Percentiles rank a stretch among this genome's conserved stretches.
phyloP scores from a whole-genome alignment of 1,284 basidiomycete genomes.

The Tilletia setariae region DNA sequence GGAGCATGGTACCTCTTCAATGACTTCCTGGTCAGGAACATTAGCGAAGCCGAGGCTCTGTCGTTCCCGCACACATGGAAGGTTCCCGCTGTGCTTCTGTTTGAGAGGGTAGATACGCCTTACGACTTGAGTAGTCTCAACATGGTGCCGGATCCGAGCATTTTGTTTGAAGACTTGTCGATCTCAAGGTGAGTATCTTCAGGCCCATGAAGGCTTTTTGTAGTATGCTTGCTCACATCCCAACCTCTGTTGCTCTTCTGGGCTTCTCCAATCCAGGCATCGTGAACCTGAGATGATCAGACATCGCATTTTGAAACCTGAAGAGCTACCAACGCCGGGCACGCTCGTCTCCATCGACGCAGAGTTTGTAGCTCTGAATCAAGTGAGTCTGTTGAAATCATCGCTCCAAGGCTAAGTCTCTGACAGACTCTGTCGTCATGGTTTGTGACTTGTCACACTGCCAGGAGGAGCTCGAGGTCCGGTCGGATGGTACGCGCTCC shows the following conservation, averaged over 20 bases:
- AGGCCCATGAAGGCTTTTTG: constrained; percentile 54
- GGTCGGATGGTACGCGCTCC: constrained; percentile 89
- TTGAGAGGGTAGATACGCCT: constrained; percentile 70
- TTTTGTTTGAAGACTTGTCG: constrained; percentile 80
- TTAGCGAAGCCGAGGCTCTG: constrained; percentile 79
- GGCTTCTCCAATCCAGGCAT: constrained; percentile 55
- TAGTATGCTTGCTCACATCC: background rate
- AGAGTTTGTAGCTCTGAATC: constrained; percentile 94
- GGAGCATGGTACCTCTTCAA: constrained; percentile 93
- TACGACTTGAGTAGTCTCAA: constrained; percentile 70
- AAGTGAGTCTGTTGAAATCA: constrained; percentile 56
- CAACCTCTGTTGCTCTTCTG: background rate
- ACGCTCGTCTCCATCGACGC: constrained; percentile 92
- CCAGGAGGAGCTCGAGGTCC: constrained; percentile 88
- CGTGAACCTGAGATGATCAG: constrained; percentile 71
- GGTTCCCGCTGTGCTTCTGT: constrained; percentile 83
- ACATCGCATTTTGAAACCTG: constrained; percentile 68
- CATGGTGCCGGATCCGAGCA: constrained; percentile 56
- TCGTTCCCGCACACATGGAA: constrained; percentile 85
- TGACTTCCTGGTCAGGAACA: constrained; percentile 84
- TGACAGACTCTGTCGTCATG: no score
- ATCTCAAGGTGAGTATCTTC: constrained; percentile 60
- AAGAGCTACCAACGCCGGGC: constrained; percentile 81
- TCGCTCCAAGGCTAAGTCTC: no score
- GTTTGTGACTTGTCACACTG: background rate